Evolutionary conservation across 2,329 filamentous ascomycete genomes (phyloP), one percentile per base, ranked within the genome.

Genomic region (Ophiostoma novo-ulmi): DNA sequence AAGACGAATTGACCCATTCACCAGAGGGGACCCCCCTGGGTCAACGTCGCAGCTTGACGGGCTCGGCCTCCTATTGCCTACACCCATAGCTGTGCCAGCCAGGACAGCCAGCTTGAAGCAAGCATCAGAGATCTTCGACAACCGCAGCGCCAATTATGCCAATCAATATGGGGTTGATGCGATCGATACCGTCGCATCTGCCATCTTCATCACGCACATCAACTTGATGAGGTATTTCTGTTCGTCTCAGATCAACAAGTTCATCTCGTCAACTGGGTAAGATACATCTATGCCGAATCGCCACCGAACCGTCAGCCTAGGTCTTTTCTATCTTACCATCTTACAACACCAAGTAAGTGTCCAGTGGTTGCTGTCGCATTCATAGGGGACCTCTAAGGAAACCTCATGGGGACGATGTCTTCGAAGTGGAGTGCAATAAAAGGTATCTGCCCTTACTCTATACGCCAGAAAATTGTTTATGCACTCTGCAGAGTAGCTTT

Each of bases 371-470:
- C n/a, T 58, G 52, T 58, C n/a, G 52, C 52, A 58, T 22, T 58
- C 52, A 26, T 20, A 44, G 17, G 41, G 41, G 41, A 48, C 41
- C 41, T 48, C 41, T 4, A 48, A 20, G 41, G 41, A 7, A 6
- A 39, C 14, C 41, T 48, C 44, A 48, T 48, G 11, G 52, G 52
- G 22, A 58, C 52, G 52, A 13, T 26, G 52, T 58, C 52, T 31
- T 26, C n/a, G 4, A 58, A 58, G 52, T 58, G 52, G 52, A 58
- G 52, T 58, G 52, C 52, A 26, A 58, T 58, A 58, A 58, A 26
- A 58, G 52, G 7, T 55, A 55, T 55, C 20, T 22, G 22, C 52
- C n/a, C n/a, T 55, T 58, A 31, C 52, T 14, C 52, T 22, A 58
- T 58, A 58, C 22, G 22, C 10, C 52, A 4, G 14, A 58, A 26